These are phyloP conservation scores for Cytospora chrysosperma DNA, from an alignment of 2,329 filamentous ascomycete species.

Conservation along the genomic window DNA sequence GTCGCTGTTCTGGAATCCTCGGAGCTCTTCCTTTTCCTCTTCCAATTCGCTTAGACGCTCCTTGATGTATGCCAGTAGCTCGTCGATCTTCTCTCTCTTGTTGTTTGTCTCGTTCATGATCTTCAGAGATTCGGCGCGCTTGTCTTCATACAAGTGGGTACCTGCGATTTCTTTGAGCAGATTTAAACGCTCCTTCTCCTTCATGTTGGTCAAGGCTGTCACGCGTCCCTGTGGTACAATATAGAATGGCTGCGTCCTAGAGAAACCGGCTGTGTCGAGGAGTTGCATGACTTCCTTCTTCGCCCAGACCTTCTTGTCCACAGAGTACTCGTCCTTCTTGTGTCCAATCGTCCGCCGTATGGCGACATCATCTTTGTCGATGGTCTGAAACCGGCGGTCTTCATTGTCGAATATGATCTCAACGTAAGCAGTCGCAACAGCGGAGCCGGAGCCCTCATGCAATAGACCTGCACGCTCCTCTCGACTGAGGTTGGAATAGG, in stretches of 20 bases:
- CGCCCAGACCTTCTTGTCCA: constrained; percentile 94
- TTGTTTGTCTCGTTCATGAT: constrained; percentile 97
- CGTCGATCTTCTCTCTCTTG: constrained; percentile 92
- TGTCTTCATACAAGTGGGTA: constrained; percentile 93
- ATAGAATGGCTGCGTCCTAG: constrained; percentile 96
- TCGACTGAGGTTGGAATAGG: constrained; percentile 91
- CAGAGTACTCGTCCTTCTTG: constrained; percentile 98
- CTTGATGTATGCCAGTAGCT: constrained; percentile 86
- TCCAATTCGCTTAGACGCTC: constrained; percentile 86
- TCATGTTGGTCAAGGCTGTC: constrained; percentile 97
- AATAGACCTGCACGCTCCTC: constrained; percentile 94
- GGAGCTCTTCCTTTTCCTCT: constrained; percentile 94
- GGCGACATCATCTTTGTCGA: constrained; percentile 78
- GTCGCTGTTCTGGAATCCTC: constrained; percentile 93
- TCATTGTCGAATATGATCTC: constrained; percentile 97
- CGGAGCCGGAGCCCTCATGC: constrained; percentile 97
- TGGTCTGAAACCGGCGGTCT: constrained; percentile 88
- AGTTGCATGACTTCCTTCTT: constrained; percentile 94
- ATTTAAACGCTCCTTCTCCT: constrained; percentile 85
- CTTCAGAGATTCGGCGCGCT: constrained; percentile 86
- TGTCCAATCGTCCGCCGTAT: constrained; percentile 91
- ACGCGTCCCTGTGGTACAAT: constrained; percentile 98
- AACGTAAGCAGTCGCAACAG: constrained; percentile 99
- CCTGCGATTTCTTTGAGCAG: constrained; percentile 97
- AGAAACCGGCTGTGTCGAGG: constrained; percentile 93